A percentile compares a stretch with the other conserved stretches of the same genome.
These are phyloP conservation scores for Xylona heveae DNA, from an alignment of 495 filamentous ascomycete species.

Conservation along the genomic window DNA sequence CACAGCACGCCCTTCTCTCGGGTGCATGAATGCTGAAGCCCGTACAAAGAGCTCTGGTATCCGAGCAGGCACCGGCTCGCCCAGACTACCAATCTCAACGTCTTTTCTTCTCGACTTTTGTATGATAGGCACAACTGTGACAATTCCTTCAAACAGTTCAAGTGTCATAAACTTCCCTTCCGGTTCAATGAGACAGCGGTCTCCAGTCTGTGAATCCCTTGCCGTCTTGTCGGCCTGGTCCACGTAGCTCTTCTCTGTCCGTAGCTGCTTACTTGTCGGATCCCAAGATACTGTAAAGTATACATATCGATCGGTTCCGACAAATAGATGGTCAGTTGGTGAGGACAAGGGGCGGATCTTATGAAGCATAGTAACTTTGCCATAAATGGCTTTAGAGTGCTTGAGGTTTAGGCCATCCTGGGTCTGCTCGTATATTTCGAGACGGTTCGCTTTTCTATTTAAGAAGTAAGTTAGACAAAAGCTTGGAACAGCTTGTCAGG, in stretches of 20 bases:
- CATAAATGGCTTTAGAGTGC: constrained; percentile 50
- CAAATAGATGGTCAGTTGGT: constrained; percentile 67
- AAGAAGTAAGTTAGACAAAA: too few species aligned
- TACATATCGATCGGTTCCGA: constrained; percentile 72
- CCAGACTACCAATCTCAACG: constrained; percentile 31
- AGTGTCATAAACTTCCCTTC: constrained; percentile 61
- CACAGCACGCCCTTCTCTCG: constrained; percentile 26
- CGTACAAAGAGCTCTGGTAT: constrained; percentile 77
- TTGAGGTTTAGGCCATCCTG: constrained; percentile 36
- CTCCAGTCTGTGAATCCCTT: constrained; percentile 51
- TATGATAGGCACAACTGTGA: constrained; percentile 52
- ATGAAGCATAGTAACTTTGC: constrained; percentile 67
- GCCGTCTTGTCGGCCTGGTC: constrained; percentile 64
- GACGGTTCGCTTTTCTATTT: constrained; percentile 73
- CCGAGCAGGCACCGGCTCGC: constrained; percentile 46
- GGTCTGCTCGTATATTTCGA: constrained; percentile 59
- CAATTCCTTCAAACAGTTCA: constrained; percentile 73
- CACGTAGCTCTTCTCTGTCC: constrained; percentile 45
- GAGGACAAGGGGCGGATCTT: constrained; percentile 55
- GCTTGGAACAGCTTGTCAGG: too few species aligned
- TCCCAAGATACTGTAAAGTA: constrained; percentile 89
- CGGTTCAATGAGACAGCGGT: constrained; percentile 67
- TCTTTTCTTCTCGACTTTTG: constrained; percentile 34
- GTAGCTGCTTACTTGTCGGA: constrained; percentile 30
- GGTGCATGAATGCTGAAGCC: constrained; percentile 60